Percentiles rank a stretch among this genome's conserved stretches.
Evolutionary conservation across 2,329 filamentous ascomycete species (phyloP).

Genomic region (Talaromyces sp.): DNA sequence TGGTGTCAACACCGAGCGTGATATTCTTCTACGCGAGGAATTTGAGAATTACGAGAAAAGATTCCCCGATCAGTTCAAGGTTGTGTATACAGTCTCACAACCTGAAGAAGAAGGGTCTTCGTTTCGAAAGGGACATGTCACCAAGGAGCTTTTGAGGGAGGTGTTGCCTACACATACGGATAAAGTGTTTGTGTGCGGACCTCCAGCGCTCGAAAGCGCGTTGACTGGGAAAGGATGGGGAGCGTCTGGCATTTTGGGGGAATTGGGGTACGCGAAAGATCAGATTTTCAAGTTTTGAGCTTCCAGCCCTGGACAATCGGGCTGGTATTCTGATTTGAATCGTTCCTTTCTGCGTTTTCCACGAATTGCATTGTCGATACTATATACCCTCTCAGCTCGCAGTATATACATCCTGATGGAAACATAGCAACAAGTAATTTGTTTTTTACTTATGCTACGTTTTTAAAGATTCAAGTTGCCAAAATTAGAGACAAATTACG

Average conservation of each 20-base stretch:
- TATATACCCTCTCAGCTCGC: too few species aligned
- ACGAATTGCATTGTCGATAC: too few species aligned
- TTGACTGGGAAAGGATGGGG: slow-evolving; percentile 25
- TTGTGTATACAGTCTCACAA: slow-evolving; percentile 53
- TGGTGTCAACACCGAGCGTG: slow-evolving; percentile 60
- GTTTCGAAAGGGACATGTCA: slow-evolving; percentile 54
- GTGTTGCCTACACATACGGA: slow-evolving; percentile 32
- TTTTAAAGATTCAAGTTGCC: too few species aligned
- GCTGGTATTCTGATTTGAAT: too few species aligned
- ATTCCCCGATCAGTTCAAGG: slow-evolving; percentile 53
- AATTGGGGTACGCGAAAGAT: slow-evolving; percentile 54
- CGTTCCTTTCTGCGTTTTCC: too few species aligned
- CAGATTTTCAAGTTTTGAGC: slow-evolving; percentile 55
- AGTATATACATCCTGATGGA: too few species aligned
- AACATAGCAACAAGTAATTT: too few species aligned
- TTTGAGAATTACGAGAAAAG: slow-evolving; percentile 48
- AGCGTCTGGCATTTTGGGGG: slow-evolving; percentile 48
- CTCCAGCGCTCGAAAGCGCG: slow-evolving; percentile 58
- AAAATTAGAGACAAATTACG: too few species aligned
- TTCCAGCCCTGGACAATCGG: too few species aligned
- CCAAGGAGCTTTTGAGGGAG: slow-evolving; percentile 52
- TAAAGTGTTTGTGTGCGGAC: slow-evolving; percentile 62
- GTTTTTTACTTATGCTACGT: not conserved
- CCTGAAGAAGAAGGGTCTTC: slow-evolving; percentile 36
- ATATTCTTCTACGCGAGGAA: slow-evolving; percentile 56